Base-by-base conservation (phyloP, 2,329 filamentous ascomycete species). In the Penicillium sclerotiorum region DNA sequence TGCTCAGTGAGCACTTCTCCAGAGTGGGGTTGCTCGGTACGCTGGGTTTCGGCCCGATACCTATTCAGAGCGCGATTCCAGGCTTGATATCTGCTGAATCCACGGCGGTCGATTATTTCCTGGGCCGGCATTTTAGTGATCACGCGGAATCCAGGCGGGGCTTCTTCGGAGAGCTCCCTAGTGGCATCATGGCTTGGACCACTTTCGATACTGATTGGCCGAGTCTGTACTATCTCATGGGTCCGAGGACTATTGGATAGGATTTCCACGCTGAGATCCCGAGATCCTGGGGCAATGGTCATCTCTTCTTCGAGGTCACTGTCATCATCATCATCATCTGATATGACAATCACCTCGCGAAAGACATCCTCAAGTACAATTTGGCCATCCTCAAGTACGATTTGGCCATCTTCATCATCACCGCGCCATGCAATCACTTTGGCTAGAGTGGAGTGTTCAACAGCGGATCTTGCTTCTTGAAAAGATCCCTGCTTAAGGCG, bases 391-490 rank as follows among this genome's bases (percentile, higher is more conserved):
- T 85, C 82, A n/a, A n/a, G n/a, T n/a, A n/a, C 18, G 85, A 71
- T 45, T 81, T 72, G 72, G 62, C 63, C 78, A 70, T 65, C 76
- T 53, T 81, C 78, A 60, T 80, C 76, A 63, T 85, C 81, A 39
- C 83, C 83, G 50, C 82, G 76, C 84, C 84, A 87, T 63, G 83
- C 77, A 45, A 83, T 77, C 37, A 87, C 69, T 61, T 80, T 82
- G 18, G 77, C 73, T 18, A 86, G 68, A 39, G 77, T 81, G 5
- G 73, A 69, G 44, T 79, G 76, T 64, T 85, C 81, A 20, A 85
- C 80, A 28, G 72, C 63, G 30, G 72, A 68, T 50, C 84, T 75
- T 22, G 82, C 82, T 50, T 81, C 77, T 50, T 76, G 73, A 69
- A 81, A 85, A 17, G 71, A 73, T 5, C 74, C 77, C 11, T 70